Evolutionary conservation across 2,329 filamentous ascomycete species (phyloP).

Genomic region (Boeremia lycopersici): DNA sequence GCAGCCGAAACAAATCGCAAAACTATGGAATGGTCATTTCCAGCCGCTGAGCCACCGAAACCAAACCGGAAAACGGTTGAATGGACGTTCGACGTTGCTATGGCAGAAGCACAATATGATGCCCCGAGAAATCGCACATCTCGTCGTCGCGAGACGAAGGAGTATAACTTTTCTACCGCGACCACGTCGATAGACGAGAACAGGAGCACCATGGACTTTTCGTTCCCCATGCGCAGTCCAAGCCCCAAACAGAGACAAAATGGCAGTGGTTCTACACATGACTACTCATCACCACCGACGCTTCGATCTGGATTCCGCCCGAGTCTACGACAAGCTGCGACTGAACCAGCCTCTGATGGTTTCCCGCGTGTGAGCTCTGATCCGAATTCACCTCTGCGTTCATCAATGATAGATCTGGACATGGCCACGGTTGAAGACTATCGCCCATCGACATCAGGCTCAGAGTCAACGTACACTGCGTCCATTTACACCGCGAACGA

Average conservation of each 20-base stretch:
- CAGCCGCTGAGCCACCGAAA: conserved; percentile 42
- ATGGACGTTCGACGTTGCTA: conserved; percentile 56
- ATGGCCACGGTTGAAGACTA: conserved; percentile 50
- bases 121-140: conserved; percentile 39
- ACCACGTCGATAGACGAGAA: conserved; percentile 28
- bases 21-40: conserved; percentile 56
- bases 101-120: conserved; percentile 47
- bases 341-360: conserved; percentile 49
- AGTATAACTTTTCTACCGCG: conserved; percentile 35
- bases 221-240: conserved; percentile 41
- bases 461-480: conserved; percentile 42
- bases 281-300: conserved; percentile 36
- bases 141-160: conserved; percentile 41
- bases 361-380: conserved; percentile 45
- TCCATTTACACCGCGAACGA: conserved; percentile 48
- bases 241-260: conserved; percentile 27
- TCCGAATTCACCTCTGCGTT: conserved; percentile 42
- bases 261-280: conserved; percentile 10
- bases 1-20: conserved; percentile 45
- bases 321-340: conserved; percentile 49
- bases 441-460: conserved; percentile 53
- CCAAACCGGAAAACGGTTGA: conserved; percentile 53
- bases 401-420: conserved; percentile 54
- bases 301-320: conserved; percentile 48
- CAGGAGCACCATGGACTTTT: conserved; percentile 44